phyloP scores from a whole-genome alignment of 345 rosid genomes.

The Populus deltoides region DNA sequence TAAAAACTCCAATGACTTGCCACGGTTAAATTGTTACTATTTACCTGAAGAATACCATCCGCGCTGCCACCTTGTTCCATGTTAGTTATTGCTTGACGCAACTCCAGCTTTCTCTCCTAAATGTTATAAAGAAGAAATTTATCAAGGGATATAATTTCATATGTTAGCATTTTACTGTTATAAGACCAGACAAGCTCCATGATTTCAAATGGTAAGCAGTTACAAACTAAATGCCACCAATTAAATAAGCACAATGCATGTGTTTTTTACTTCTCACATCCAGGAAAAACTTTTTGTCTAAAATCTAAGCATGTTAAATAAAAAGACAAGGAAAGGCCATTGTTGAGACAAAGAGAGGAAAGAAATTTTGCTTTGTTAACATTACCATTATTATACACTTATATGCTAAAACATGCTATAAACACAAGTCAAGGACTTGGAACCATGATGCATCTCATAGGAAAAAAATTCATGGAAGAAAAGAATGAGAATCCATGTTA shows the following conservation, averaged over 20 bases:
- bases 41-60: conserved; percentile 96
- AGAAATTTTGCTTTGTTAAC: no score
- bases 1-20: conserved; percentile 10
- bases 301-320: background rate
- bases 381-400: background rate
- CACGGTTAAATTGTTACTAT: conserved; percentile 12
- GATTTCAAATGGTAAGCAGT: background rate
- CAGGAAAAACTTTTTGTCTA: background rate
- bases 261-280: no score
- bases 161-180: background rate
- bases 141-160: background rate
- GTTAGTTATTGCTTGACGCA: conserved; percentile 83
- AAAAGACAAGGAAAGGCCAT: background rate
- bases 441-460: background rate
- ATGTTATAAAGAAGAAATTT: background rate
- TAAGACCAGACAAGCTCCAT: background rate
- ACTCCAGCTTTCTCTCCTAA: conserved; percentile 76
- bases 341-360: background rate
- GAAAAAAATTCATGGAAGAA: background rate
- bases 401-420: background rate
- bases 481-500: background rate
- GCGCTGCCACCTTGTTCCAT: conserved; percentile 94
- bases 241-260: no score
- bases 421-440: background rate
- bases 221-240: background rate